Evolutionary conservation across 2,329 filamentous ascomycete species (phyloP).

Genomic region (Colletotrichum aenigma): DNA sequence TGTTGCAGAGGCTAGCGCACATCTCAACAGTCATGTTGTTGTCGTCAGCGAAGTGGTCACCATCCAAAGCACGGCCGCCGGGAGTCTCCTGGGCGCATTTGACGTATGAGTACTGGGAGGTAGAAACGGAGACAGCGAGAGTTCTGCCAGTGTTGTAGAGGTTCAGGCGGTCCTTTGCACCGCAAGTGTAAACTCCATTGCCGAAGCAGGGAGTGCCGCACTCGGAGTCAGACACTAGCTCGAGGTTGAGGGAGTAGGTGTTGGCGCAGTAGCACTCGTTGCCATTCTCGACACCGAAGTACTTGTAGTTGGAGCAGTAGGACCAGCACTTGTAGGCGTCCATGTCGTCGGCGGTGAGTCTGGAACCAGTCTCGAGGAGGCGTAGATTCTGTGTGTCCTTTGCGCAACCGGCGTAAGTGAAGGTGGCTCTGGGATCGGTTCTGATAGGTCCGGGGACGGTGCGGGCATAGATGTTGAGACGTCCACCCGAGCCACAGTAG

Average conservation of each 20-base stretch:
- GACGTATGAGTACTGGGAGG: not conserved
- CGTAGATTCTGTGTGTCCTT: constrained; percentile 37
- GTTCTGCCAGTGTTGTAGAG: constrained; percentile 29
- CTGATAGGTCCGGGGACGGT: not conserved
- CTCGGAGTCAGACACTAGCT: constrained; percentile 18
- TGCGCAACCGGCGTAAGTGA: constrained; percentile 45
- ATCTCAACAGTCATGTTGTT: not conserved
- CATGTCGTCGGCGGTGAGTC: constrained; percentile 47
- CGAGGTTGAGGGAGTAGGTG: not conserved
- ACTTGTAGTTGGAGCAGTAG: constrained; percentile 43
- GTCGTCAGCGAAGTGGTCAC: not conserved
- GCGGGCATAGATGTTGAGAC: constrained; percentile 35
- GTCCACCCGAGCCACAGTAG: constrained; percentile 43
- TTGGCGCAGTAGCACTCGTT: constrained; percentile 24
- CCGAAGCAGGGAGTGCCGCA: constrained; percentile 38
- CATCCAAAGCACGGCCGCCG: not conserved
- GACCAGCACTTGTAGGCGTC: constrained; percentile 50
- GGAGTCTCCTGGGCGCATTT: not conserved
- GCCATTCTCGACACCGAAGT: constrained; percentile 21
- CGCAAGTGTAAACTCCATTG: constrained; percentile 38
- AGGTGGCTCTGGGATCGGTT: constrained; percentile 22
- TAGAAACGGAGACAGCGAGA: not conserved
- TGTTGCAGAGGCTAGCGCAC: not conserved
- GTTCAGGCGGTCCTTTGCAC: constrained; percentile 36
- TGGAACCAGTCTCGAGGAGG: constrained; percentile 38